Evolutionary conservation across 306 rosid genomes (phyloP), one percentile per base, ranked within the genome.

Genomic region (Acacia melanoxylon): DNA sequence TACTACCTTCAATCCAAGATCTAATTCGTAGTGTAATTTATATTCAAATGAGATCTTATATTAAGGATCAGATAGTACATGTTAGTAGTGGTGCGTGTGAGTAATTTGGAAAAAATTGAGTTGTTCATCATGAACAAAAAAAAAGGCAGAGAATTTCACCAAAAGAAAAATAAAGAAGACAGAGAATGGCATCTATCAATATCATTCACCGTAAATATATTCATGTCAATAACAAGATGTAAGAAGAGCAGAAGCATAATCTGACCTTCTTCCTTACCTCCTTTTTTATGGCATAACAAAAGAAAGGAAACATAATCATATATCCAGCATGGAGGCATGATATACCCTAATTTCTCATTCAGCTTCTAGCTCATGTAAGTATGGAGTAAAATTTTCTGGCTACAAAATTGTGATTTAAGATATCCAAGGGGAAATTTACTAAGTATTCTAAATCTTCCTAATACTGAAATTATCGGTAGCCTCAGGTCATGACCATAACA

Each of bases 351-450:
- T 82, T 79, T 90, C 65, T n/a, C 27, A 58, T 15, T 89, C 91
- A 83, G 83, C 83, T 77, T 80, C 58, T 82, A 81, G 78, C 83
- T 85, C 85, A 76, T 86, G 90, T 82, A 83, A 78, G 82, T 87
- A 86, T 71, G 84, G 85, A 85, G 86, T 88, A 86, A 87, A 84
- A 85, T 86, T 86, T 81, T 80, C 88, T 77, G 85, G 82, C 87
- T 90, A 88, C 91, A 91, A 91, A 90, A 85, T 89, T 83, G 76
- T 78, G 89, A 77, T 81, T 83, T 79, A 89, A 82, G 77, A 70
- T 81, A 79, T 67, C 77, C 85, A 78, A 58, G 84, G 86, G 81
- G 88, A 80, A 78, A 86, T 76, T 68, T 69, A 86, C 89, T 87
- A 66, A 54, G 82, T 77, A 41, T 79, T 68, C 63, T 13, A 71